Base-by-base conservation (phyloP, 495 filamentous ascomycete genomes). In the Aspergillus wentii region DNA sequence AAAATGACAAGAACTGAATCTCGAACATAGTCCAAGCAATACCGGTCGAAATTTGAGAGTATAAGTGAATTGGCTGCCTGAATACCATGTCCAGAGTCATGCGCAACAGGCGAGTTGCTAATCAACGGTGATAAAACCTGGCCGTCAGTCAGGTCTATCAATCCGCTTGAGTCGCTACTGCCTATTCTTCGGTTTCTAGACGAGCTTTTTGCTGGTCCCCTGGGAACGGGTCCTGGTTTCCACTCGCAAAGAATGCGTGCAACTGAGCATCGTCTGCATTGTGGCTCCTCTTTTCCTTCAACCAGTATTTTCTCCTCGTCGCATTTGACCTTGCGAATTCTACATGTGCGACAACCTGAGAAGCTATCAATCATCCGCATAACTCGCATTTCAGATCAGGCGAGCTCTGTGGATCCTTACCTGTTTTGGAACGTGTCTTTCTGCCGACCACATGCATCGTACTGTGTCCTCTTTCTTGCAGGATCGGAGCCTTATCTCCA, bases 341-440 rank as follows among this genome's bases (percentile, higher is more conserved):
- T 46, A 48, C 62, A 66, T 25, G 62, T 62, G 17, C 56, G 56
- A 36, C 57, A 63, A 13, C 56, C 57, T 53, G 33, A n/a, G n/a
- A n/a, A n/a, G n/a, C n/a, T n/a, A n/a, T n/a, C n/a, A n/a, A n/a
- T n/a, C n/a, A n/a, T n/a, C n/a, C n/a, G n/a, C n/a, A n/a, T n/a
- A n/a, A n/a, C n/a, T 18, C 9, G 13, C 3, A 31, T 19, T 19
- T 34, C 2, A 9, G 10, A 5, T 14, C 2, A n/a, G 17, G n/a
- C n/a, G n/a, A n/a, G n/a, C n/a, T n/a, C n/a, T n/a, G 51, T 41
- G 48, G 43, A 50, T 57, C 49, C 42, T 45, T 51, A 59, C 58
- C 58, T 30, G 55, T 62, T 44, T 51, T 56, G 19, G 58, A 62
- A 32, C 58, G 58, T 29, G 50, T 48, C 46, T 57, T 62, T 17